Evolutionary conservation across 305 asterid species (phyloP), one percentile per base, ranked within the genome.

Genomic region (Petunia hybrid): DNA sequence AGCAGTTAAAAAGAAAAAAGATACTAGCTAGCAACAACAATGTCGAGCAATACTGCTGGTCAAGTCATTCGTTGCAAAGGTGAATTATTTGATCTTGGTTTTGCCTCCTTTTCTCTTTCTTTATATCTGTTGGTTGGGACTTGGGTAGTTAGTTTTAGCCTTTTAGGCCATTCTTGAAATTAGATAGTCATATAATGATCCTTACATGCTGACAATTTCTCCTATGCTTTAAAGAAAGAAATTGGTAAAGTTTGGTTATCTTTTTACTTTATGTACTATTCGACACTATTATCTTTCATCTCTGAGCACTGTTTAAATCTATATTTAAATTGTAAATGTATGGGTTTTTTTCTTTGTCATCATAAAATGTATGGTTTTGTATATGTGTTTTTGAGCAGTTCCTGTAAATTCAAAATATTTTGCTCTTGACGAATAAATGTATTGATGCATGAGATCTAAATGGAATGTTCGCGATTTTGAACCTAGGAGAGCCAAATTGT

Each of bases 41-140:
- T 85, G 87, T 46, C 76, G 8, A 73, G 67, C 81, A 81, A 0
- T 68, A 68, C 85, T 39, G 82, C 80, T 36, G 85, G 84, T 10
- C 83, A 85, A 62, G 87, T 85, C 7, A 85, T 85, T 60, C 85
- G 85, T 22, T 84, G 87, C 69, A 84, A 82, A 84, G 87, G 87
- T 77, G 22, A 65, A 41, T 59, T 57, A 31, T 56, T 73, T 70
- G 31, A 63, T 7, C 8, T 12, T 39, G 62, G 61, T 74, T 53
- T 13, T 53, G 4, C 46, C 43, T 53, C 31, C 38, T 35, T 12
- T 16, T 10, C 22, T 35, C 51, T 55, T 2, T 22, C 2, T 22
- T 45, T 70, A 7, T 40, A 36, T 5, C 12, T 66, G 36, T 0
- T 35, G 14, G 14, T 3, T 69, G 57, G 0, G 16, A 7, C 38